A percentile compares a stretch with the other conserved stretches of the same genome.
phyloP scores from a whole-genome alignment of 116 monocot genomes.

The Iris pallida region DNA sequence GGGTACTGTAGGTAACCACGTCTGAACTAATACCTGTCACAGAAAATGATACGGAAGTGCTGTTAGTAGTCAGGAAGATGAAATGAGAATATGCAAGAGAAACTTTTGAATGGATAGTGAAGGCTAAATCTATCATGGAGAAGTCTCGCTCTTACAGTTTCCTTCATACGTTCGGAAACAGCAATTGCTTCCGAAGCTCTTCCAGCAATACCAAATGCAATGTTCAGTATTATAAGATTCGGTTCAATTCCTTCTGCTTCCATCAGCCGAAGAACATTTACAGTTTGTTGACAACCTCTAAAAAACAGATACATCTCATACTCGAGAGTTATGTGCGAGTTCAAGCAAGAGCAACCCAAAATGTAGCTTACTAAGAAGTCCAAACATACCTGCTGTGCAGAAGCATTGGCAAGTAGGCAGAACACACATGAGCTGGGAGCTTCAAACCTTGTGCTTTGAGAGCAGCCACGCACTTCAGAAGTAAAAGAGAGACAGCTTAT shows the following conservation, averaged over 20 bases:
- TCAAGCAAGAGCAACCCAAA: too few relatives aligned
- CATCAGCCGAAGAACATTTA: conserved; percentile 67
- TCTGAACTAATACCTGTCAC: too few relatives aligned
- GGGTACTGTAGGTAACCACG: too few relatives aligned
- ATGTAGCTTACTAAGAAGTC: too few relatives aligned
- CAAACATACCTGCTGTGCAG: conserved; percentile 75
- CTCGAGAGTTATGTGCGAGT: too few relatives aligned
- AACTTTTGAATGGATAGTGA: too few relatives aligned
- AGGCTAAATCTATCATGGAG: too few relatives aligned
- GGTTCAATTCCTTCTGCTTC: conserved; percentile 80
- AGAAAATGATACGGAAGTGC: too few relatives aligned
- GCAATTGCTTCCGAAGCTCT: conserved; percentile 68
- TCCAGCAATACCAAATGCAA: conserved; percentile 79
- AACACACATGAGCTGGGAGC: conserved; percentile 50
- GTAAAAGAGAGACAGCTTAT: too few relatives aligned
- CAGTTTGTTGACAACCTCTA: conserved; percentile 80
- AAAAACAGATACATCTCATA: too few relatives aligned
- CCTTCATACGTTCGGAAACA: conserved; percentile 78
- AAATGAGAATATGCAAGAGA: too few relatives aligned
- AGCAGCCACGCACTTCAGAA: conserved; percentile 52
- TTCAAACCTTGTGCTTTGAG: conserved; percentile 56
- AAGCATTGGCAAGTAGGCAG: conserved; percentile 78
- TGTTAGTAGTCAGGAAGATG: too few relatives aligned
- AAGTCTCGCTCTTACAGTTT: conserved; percentile 60
- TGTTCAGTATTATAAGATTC: conserved; percentile 85